phyloP scores from a whole-genome alignment of 371 early-diverging fungal genomes.

The Apophysomyces elegans region DNA sequence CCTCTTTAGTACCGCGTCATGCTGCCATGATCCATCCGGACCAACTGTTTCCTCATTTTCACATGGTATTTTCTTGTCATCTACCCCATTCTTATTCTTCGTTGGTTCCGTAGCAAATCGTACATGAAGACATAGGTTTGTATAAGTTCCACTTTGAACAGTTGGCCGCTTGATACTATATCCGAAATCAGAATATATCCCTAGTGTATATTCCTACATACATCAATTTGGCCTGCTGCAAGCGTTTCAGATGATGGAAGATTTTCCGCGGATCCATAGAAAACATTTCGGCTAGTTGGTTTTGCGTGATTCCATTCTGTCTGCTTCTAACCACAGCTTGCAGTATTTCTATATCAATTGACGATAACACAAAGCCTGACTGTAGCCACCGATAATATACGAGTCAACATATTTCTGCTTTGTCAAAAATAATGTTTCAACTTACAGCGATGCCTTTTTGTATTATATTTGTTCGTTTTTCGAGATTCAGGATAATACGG shows the following conservation, averaged over 20 bases:
- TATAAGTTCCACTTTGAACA: conserved; percentile 1
- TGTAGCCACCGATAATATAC: background rate
- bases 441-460: background rate
- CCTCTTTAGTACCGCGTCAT: background rate
- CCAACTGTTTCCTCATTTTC: background rate
- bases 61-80: background rate
- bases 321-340: conserved; percentile 1
- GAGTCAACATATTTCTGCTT: no score
- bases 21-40: background rate
- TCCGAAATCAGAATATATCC: background rate
- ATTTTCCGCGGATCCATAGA: background rate
- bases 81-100: background rate
- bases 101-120: background rate
- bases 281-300: conserved; percentile 4
- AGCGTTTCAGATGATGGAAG: conserved; percentile 11
- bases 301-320: background rate
- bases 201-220: background rate
- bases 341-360: background rate
- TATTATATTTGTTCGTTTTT: background rate
- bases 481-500: background rate
- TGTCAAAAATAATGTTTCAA: background rate
- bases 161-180: background rate
- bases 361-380: background rate
- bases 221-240: conserved; percentile 2
- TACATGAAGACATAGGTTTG: background rate